phyloP scores from a whole-genome alignment of 495 filamentous ascomycete species.

The Penicillium psychrofluorescens region DNA sequence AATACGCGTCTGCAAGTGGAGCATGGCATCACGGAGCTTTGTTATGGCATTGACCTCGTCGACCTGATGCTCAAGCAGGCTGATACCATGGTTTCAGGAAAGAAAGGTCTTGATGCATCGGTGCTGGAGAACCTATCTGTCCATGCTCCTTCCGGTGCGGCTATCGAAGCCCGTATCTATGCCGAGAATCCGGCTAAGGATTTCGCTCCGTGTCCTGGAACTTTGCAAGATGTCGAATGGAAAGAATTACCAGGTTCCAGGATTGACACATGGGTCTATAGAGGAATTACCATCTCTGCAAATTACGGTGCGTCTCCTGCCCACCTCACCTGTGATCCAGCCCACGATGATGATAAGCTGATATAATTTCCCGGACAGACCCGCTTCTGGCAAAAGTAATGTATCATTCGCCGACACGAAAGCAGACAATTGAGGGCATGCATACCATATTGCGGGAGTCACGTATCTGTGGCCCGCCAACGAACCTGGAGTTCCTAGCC shows the following conservation, averaged over 20 bases:
- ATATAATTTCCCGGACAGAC: slow-evolving; percentile 23
- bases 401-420: slow-evolving; percentile 36
- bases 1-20: slow-evolving; percentile 63
- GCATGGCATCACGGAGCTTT: slow-evolving; percentile 57
- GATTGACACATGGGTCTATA: slow-evolving; percentile 57
- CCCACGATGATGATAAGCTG: neutral
- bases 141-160: slow-evolving; percentile 29
- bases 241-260: slow-evolving; percentile 32
- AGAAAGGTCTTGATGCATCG: slow-evolving; percentile 24
- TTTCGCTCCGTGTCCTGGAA: slow-evolving; percentile 51
- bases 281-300: slow-evolving; percentile 45
- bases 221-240: slow-evolving; percentile 50
- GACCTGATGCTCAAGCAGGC: slow-evolving; percentile 48
- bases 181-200: slow-evolving; percentile 52
- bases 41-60: slow-evolving; percentile 54
- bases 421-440: slow-evolving; percentile 38
- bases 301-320: slow-evolving; percentile 37
- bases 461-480: slow-evolving; percentile 47
- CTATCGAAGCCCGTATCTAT: slow-evolving; percentile 56
- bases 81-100: slow-evolving; percentile 29
- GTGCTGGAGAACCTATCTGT: slow-evolving; percentile 26
- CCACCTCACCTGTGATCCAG: neutral
- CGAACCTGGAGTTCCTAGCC: slow-evolving; percentile 49
- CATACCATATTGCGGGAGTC: slow-evolving; percentile 29
- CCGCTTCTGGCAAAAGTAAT: slow-evolving; percentile 59